Percentiles rank a stretch among this genome's conserved stretches.
Conservation (phyloP, 805 yeast species). For the Candida schatavii region DNA sequence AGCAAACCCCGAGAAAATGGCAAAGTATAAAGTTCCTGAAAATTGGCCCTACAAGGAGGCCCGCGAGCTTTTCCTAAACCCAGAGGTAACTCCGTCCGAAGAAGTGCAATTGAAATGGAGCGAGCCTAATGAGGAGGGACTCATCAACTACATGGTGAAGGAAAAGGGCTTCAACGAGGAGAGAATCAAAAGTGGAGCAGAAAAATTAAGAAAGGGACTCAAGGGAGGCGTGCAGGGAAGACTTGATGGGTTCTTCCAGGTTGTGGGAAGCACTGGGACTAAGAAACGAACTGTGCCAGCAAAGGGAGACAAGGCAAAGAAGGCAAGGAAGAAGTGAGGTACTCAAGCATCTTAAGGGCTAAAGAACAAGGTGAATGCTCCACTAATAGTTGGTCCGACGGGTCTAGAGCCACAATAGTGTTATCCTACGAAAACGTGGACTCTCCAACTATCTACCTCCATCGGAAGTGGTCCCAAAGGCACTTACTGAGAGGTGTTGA, state of each 20-base stretch:
- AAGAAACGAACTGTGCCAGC: constrained; percentile 32
- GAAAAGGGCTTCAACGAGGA: constrained; percentile 94
- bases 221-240: constrained; percentile 89
- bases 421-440: no score
- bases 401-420: no score
- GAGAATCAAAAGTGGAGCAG: constrained; percentile 83
- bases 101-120: constrained; percentile 77
- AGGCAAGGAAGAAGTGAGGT: constrained; percentile 12
- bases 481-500: no score
- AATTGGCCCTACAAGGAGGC: constrained; percentile 93
- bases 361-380: neutral
- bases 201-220: constrained; percentile 76
- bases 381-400: no score
- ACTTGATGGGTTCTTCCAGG: constrained; percentile 86
- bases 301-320: constrained; percentile 27
- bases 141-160: constrained; percentile 76
- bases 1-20: constrained; percentile 43
- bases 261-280: constrained; percentile 33
- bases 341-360: neutral
- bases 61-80: constrained; percentile 74
- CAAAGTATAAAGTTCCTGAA: constrained; percentile 84
- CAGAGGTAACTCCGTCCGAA: constrained; percentile 68
- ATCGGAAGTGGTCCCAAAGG: no score
- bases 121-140: constrained; percentile 83
- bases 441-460: no score